Evolutionary conservation across 2,329 filamentous ascomycete species (phyloP).

Genomic region (Neonectria punicea): DNA sequence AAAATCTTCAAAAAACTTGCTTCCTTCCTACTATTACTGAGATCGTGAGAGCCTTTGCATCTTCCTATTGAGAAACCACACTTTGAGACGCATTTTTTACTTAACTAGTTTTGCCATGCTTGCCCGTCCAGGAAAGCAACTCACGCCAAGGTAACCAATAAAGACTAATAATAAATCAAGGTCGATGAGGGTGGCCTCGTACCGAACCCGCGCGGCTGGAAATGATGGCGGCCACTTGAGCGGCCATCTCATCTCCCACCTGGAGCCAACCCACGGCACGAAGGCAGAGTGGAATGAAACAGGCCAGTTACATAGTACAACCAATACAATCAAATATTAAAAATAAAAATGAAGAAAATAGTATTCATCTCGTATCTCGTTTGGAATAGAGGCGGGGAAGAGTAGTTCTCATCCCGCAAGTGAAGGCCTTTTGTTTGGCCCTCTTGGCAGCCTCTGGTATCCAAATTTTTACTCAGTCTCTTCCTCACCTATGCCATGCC

Average conservation of each 20-base stretch:
- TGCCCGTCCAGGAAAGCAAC: background rate
- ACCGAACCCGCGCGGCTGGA: conserved; percentile 15
- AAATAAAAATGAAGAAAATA: conserved; percentile 34
- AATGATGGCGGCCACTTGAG: conserved; percentile 23
- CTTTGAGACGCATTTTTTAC: background rate
- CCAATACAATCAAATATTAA: conserved; percentile 5
- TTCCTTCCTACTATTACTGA: background rate
- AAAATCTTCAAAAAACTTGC: background rate
- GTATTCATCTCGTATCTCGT: conserved; percentile 41
- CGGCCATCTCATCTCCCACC: conserved; percentile 19
- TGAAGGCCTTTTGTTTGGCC: conserved; percentile 18
- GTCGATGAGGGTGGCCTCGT: background rate
- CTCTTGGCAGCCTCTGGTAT: conserved; percentile 18
- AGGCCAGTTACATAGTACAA: background rate
- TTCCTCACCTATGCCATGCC: background rate
- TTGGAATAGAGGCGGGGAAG: conserved; percentile 30
- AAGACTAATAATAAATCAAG: background rate
- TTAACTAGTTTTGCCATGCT: background rate
- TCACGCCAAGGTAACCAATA: background rate
- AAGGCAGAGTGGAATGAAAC: conserved; percentile 7
- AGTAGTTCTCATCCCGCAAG: conserved; percentile 19
- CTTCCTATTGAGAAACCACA: background rate
- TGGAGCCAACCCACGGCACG: background rate
- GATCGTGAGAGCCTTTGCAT: background rate
- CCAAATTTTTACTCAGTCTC: conserved; percentile 21